Percentiles rank a stretch among this genome's conserved stretches.
phyloP scores from a whole-genome alignment of 2,329 filamentous ascomycete species.

The Ustilaginoidea virens region DNA sequence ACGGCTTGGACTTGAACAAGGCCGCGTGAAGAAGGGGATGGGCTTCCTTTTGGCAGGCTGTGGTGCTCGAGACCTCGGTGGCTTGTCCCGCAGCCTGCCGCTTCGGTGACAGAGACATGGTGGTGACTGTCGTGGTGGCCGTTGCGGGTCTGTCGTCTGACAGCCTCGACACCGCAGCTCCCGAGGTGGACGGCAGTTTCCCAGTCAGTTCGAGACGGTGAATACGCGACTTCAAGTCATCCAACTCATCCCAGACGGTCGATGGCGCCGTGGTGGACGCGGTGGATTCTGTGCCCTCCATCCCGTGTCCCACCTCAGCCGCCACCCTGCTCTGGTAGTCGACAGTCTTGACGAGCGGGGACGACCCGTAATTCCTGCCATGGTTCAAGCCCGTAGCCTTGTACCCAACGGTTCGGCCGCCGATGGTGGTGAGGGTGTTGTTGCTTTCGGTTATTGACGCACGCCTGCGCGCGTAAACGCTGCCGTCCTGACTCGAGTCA shows the following conservation, averaged over 20 bases:
- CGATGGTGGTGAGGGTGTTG: conserved; percentile 17
- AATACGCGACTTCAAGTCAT: conserved; percentile 88
- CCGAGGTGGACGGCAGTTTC: conserved; percentile 70
- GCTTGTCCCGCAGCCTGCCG: conserved; percentile 23
- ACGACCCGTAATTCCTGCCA: conserved; percentile 36
- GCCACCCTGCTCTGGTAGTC: conserved; percentile 16
- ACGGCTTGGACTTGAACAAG: conserved; percentile 58
- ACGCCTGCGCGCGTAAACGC: conserved; percentile 16
- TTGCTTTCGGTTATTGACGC: conserved; percentile 34
- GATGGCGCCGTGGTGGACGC: conserved; percentile 78
- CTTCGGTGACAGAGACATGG: conserved; percentile 79
- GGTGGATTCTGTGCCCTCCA: conserved; percentile 70
- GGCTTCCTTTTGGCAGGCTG: conserved; percentile 35
- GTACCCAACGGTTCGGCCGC: conserved; percentile 27
- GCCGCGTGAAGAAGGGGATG: conserved; percentile 73
- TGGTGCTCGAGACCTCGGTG: conserved; percentile 23
- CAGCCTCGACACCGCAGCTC: conserved; percentile 58
- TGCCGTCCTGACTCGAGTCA: conserved; percentile 20
- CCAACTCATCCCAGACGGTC: conserved; percentile 94
- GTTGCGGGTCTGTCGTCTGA: conserved; percentile 76
- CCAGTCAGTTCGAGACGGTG: conserved; percentile 79
- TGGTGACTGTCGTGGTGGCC: conserved; percentile 81
- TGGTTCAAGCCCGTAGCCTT: conserved; percentile 17
- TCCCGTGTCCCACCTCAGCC: conserved; percentile 20
- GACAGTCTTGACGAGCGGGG: conserved; percentile 35